These are phyloP conservation scores for Gnomoniopsis smithogilvyi DNA, from an alignment of 2,329 filamentous ascomycete genomes.

Conservation along the genomic window DNA sequence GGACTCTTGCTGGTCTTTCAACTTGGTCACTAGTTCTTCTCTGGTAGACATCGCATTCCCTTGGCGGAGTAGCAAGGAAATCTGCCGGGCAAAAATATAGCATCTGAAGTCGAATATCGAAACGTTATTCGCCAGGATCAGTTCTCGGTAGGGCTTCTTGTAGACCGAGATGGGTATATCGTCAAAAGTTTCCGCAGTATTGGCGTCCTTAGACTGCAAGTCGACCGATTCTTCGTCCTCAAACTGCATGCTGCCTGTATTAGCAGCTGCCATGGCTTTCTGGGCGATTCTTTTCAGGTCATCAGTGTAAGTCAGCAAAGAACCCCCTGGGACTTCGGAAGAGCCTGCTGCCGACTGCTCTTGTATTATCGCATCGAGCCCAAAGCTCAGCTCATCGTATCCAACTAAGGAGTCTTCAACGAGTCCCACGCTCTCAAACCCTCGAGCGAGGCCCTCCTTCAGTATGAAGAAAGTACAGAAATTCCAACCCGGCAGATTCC, in stretches of 20 bases:
- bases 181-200: slow-evolving; percentile 39
- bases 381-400: slow-evolving; percentile 90
- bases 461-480: slow-evolving; percentile 99
- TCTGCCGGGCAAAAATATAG: slow-evolving; percentile 89
- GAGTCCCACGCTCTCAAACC: slow-evolving; percentile 93
- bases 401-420: slow-evolving; percentile 93
- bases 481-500: slow-evolving; percentile 91
- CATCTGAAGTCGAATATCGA: slow-evolving; percentile 93
- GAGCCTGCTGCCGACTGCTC: slow-evolving; percentile 63
- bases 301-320: slow-evolving; percentile 69
- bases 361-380: slow-evolving; percentile 76
- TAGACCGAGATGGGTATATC: slow-evolving; percentile 61
- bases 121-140: slow-evolving; percentile 92
- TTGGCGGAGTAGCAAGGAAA: slow-evolving; percentile 75
- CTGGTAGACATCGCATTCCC: slow-evolving; percentile 68
- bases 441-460: slow-evolving; percentile 89
- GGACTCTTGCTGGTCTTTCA: slow-evolving; percentile 60
- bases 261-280: slow-evolving; percentile 41
- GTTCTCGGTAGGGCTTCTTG: slow-evolving; percentile 81
- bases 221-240: slow-evolving; percentile 32
- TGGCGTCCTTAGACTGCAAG: slow-evolving; percentile 29
- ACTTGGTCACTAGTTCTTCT: slow-evolving; percentile 59
- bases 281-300: slow-evolving; percentile 64
- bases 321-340: slow-evolving; percentile 65
- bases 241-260: slow-evolving; percentile 25